Evolutionary conservation across 805 yeast genomes (phyloP), one percentile per base, ranked within the genome.

Genomic region (Ogataea salicorniae): DNA sequence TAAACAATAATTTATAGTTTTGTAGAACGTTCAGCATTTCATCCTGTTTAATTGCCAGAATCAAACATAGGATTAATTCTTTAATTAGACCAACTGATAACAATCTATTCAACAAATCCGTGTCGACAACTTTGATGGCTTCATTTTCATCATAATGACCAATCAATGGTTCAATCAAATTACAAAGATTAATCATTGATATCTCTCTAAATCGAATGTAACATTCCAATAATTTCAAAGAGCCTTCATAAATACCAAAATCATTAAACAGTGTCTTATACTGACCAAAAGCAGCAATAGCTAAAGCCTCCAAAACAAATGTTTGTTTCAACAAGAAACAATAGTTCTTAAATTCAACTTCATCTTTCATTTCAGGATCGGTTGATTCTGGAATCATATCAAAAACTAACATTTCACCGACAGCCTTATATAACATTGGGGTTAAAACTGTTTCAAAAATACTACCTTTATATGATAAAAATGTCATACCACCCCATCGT

Each of bases 21-120:
- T 59, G 58, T 14, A 64, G 44, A 23, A 65, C 54, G 41, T 60
- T 59, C 29, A 64, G 47, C 46, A 53, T 43, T 42, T 65, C 62
- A 49, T 67, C 70, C 34, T 56, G 63, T 31, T 58, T 58, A 34
- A 64, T 53, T 11, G 63, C 63, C 46, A 66, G 31, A 11, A 64
- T 54, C 7, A 64, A 46, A 8, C 58, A 54, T 20, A 61, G 31
- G 26, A 61, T n/a, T 2, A 63, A 44, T 41, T 60, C 65, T 36
- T 62, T 59, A 11, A 62, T 47, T 11, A 59, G 33, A 0, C 62
- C 64, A 11, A 47, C 49, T 11, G 59, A 46, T 3, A 57, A 40
- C n/a, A 64, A 40, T 33, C 50, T 38, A 35, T 56, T 46, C n/a
- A 65, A 14, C 15, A 60, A 41, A 6, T 40, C 42, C 3, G 43